phyloP scores from a whole-genome alignment of 2,329 filamentous ascomycete genomes.

The Peltaster fructicola region DNA sequence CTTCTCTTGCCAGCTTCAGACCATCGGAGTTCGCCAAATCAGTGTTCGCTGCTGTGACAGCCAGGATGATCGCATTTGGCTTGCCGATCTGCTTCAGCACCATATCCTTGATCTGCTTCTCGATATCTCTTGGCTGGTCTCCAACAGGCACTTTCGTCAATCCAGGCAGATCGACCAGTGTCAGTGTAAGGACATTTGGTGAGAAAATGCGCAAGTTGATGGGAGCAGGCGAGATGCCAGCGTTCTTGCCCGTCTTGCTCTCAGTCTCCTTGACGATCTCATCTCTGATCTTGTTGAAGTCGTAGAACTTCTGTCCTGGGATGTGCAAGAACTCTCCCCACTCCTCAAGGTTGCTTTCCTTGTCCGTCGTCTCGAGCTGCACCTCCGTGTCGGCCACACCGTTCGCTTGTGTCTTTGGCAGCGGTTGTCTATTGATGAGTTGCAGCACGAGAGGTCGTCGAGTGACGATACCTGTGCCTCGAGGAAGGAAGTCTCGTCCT shows the following conservation, averaged over 20 bases:
- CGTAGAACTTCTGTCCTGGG: constrained; percentile 89
- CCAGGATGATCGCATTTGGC: constrained; percentile 92
- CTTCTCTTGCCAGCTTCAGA: constrained; percentile 86
- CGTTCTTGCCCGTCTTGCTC: constrained; percentile 88
- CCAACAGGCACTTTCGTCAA: constrained; percentile 93
- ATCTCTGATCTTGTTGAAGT: constrained; percentile 96
- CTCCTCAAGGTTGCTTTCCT: constrained; percentile 80
- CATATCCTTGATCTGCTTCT: constrained; percentile 93
- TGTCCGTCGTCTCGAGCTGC: constrained; percentile 52
- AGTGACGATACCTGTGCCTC: constrained; percentile 94
- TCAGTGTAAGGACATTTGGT: constrained; percentile 91
- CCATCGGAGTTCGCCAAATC: constrained; percentile 98
- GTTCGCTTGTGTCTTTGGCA: constrained; percentile 43
- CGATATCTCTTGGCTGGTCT: constrained; percentile 91
- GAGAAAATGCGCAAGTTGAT: constrained; percentile 99
- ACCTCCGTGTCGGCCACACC: constrained; percentile 61
- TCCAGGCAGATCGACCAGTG: constrained; percentile 88
- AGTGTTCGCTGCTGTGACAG: constrained; percentile 89
- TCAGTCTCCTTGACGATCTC: constrained; percentile 96
- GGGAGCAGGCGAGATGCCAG: constrained; percentile 85
- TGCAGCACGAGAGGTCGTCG: constrained; percentile 90
- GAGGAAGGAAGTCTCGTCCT: constrained; percentile 89
- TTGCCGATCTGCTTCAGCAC: constrained; percentile 97
- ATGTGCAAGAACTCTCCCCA: constrained; percentile 99
- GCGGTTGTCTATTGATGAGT: constrained; percentile 69